Percentiles rank a stretch among this genome's conserved stretches.
phyloP scores from a whole-genome alignment of 768 basidiomycete genomes.

The Amanita pallidorosea region DNA sequence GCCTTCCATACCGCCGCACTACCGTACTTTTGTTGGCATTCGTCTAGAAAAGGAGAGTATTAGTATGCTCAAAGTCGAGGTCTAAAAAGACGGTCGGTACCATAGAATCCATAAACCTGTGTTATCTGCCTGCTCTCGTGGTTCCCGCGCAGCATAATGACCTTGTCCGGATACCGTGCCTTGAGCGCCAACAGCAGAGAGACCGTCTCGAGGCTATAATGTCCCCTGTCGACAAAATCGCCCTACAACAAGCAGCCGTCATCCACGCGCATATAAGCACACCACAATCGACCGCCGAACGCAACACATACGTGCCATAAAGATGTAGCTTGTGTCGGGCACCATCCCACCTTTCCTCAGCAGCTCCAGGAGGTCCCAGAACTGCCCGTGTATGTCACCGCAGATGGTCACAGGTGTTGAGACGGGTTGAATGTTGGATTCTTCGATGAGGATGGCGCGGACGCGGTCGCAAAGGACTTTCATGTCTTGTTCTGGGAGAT shows the following conservation, averaged over 20 bases:
- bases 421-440: constrained; percentile 96
- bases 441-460: constrained; percentile 83
- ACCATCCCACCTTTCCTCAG: constrained; percentile 77
- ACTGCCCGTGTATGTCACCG: constrained; percentile 96
- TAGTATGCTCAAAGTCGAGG: not conserved
- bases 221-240: constrained; percentile 95
- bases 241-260: constrained; percentile 41
- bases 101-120: constrained; percentile 98
- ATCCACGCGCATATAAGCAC: not conserved
- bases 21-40: constrained; percentile 97
- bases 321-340: constrained; percentile 87
- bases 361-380: constrained; percentile 92
- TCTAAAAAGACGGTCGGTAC: constrained; percentile 26
- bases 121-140: constrained; percentile 98
- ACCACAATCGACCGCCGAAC: constrained; percentile 13
- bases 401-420: constrained; percentile 91
- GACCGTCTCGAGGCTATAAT: constrained; percentile 93
- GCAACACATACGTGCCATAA: constrained; percentile 72
- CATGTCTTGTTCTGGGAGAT: constrained; percentile 88
- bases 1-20: constrained; percentile 94
- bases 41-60: constrained; percentile 42
- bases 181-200: constrained; percentile 83
- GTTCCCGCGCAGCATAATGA: constrained; percentile 88
- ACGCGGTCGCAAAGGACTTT: constrained; percentile 88
- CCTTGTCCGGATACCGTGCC: constrained; percentile 87